phyloP scores from a whole-genome alignment of 345 rosid genomes.

The Ceriops zippeliana region DNA sequence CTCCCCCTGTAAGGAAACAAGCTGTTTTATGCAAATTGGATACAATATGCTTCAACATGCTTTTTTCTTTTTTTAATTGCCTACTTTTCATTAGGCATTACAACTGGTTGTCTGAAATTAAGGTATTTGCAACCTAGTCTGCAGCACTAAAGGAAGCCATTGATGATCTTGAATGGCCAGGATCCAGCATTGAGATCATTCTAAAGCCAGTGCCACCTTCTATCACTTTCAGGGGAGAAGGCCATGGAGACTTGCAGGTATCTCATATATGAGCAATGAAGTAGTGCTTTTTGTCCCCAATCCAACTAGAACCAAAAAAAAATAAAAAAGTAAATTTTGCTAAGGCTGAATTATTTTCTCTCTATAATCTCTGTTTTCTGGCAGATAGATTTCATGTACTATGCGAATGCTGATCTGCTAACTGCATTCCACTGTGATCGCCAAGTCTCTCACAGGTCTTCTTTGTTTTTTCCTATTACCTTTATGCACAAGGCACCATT shows the following conservation, averaged over 20 bases:
- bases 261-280: constrained; percentile 4
- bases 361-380: constrained; percentile 10
- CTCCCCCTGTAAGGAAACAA: not conserved
- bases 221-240: constrained; percentile 78
- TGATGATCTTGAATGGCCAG: constrained; percentile 97
- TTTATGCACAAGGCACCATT: constrained; percentile 1
- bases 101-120: constrained; percentile 8
- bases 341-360: not conserved
- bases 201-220: constrained; percentile 65
- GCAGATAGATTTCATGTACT: constrained; percentile 85
- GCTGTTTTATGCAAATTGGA: too few relatives aligned
- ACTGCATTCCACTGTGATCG: constrained; percentile 76
- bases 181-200: constrained; percentile 70
- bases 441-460: constrained; percentile 63
- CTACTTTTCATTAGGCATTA: not conserved
- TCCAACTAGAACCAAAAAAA: too few relatives aligned
- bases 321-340: not conserved
- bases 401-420: constrained; percentile 73
- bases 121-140: constrained; percentile 43
- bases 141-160: constrained; percentile 89
- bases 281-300: not conserved
- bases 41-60: not conserved
- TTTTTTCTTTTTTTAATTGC: not conserved
- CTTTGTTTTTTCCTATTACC: not conserved
- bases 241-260: constrained; percentile 95